Evolutionary conservation across 2,329 filamentous ascomycete species (phyloP).

Genomic region (Fusarium sp.): DNA sequence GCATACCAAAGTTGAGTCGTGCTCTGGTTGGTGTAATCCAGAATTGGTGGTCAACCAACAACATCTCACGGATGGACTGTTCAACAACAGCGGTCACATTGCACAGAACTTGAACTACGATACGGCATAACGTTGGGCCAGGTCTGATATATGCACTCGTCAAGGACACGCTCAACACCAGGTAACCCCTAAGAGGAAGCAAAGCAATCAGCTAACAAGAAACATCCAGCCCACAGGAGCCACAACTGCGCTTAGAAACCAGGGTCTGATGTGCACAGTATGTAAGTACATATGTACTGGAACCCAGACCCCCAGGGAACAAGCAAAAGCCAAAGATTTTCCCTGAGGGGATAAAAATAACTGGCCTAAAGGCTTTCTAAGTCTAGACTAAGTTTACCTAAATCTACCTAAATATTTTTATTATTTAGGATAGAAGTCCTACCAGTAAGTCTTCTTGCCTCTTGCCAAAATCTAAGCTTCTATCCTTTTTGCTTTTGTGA

Average conservation of each 20-base stretch:
- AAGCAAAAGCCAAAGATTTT: not conserved
- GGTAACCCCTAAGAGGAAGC: constrained; percentile 11
- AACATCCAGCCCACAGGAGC: constrained; percentile 20
- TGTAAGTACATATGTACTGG: not conserved
- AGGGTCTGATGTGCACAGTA: not conserved
- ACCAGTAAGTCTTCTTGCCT: not conserved
- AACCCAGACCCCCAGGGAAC: not conserved
- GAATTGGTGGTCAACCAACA: constrained; percentile 9
- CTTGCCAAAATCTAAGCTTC: not conserved
- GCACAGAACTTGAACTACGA: not conserved
- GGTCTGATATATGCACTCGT: constrained; percentile 1
- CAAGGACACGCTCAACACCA: not conserved
- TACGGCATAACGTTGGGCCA: not conserved
- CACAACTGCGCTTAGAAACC: constrained; percentile 28
- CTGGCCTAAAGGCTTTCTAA: not conserved
- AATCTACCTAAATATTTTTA: not conserved
- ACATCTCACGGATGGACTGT: constrained; percentile 8
- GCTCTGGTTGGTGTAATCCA: constrained; percentile 14
- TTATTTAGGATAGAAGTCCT: too few relatives aligned
- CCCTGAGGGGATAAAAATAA: not conserved
- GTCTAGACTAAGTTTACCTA: not conserved
- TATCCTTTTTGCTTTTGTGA: constrained; percentile 14
- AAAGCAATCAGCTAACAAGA: constrained; percentile 15
- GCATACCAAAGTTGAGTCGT: not conserved
- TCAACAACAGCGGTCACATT: constrained; percentile 5